Conservation (phyloP, 2,329 filamentous ascomycete species). For the Penicillium brasilianum region DNA sequence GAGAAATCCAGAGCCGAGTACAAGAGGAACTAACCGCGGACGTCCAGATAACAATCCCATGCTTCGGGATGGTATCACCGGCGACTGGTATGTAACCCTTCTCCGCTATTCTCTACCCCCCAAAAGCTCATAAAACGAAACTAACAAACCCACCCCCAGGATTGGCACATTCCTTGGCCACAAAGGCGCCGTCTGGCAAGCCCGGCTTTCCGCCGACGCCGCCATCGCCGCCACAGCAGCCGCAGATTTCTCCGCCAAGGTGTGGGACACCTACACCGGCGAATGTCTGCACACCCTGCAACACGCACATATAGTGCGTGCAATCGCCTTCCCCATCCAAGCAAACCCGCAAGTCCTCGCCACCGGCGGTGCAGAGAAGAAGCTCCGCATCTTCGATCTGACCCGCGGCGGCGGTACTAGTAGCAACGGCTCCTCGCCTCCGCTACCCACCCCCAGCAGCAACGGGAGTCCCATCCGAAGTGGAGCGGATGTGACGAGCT, state of each 20-base stretch:
- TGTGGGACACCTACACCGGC: constrained; percentile 96
- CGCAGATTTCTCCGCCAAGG: constrained; percentile 93
- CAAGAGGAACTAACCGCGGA: constrained; percentile 13
- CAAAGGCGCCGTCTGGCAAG: constrained; percentile 98
- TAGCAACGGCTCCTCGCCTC: constrained; percentile 46
- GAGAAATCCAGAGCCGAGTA: not conserved
- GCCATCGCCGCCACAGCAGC: constrained; percentile 89
- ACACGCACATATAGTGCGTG: constrained; percentile 93
- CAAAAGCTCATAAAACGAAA: not conserved
- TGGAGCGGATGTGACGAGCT: constrained; percentile 62
- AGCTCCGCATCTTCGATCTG: constrained; percentile 90
- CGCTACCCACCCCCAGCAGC: constrained; percentile 38
- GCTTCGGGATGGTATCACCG: constrained; percentile 93
- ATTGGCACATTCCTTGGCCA: constrained; percentile 98
- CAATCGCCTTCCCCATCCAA: constrained; percentile 85
- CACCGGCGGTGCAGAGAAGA: constrained; percentile 95
- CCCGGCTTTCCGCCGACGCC: constrained; percentile 85
- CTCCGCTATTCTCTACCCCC: no score
- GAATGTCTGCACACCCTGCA: constrained; percentile 85
- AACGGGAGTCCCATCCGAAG: constrained; percentile 36
- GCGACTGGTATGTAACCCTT: constrained; percentile 74
- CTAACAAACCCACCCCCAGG: constrained; percentile 47
- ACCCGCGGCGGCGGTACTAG: constrained; percentile 57
- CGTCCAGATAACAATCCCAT: constrained; percentile 98
- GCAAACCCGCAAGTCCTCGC: constrained; percentile 79